Base-by-base conservation (phyloP, 768 basidiomycete genomes). In the Lyophyllum semitale region DNA sequence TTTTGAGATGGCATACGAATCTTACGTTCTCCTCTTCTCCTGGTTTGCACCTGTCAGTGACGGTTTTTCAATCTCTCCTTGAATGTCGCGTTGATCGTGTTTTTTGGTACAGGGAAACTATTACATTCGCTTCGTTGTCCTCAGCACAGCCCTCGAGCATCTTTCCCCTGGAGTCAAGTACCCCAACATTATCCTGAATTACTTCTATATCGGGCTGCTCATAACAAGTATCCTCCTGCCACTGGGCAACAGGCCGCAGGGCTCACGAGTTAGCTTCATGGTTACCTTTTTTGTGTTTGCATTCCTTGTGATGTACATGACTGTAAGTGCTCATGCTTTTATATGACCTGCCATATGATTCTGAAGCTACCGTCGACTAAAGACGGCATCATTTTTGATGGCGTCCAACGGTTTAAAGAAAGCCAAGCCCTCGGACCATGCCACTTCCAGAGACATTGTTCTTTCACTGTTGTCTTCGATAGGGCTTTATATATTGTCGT, bases 251-350 rank as follows among this genome's bases (percentile, higher is more conserved):
- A 75, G 96, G 11, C 95, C 95, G 4, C 92, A 95, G 62, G 95
- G 95, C 32, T 83, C 87, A 2, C 95, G 92, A 69, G 85, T 87
- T 82, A 85, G 84, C 6, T 99, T 96, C 69, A 93, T 92, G 3
- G 64, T 82, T 7, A 89, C 93, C 25, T 86, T 98, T 64, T 66
- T 96, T 27, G 92, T 93, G 1, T 99, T 96, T 72, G 93, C 82
- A 3, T 4, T 96, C 20, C 85, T 99, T 59, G 98, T 95, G 29
- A 69, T 94, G 17, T 98, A 98, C 67, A 98, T 99, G 96, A 93
- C 94, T 48, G 89, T 93, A 48, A 20, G 83, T 20, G 12, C 48
- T 29, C n/a, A n/a, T n/a, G n/a, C n/a, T n/a, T n/a, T n/a, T n/a
- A n/a, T n/a, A n/a, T n/a, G n/a, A n/a, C n/a, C n/a, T n/a, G n/a